A percentile compares a stretch with the other conserved stretches of the same genome.
These are phyloP conservation scores for Cyclospora cayetanensis DNA, from an alignment of 169 alveolate species.

Conservation along the genomic window DNA sequence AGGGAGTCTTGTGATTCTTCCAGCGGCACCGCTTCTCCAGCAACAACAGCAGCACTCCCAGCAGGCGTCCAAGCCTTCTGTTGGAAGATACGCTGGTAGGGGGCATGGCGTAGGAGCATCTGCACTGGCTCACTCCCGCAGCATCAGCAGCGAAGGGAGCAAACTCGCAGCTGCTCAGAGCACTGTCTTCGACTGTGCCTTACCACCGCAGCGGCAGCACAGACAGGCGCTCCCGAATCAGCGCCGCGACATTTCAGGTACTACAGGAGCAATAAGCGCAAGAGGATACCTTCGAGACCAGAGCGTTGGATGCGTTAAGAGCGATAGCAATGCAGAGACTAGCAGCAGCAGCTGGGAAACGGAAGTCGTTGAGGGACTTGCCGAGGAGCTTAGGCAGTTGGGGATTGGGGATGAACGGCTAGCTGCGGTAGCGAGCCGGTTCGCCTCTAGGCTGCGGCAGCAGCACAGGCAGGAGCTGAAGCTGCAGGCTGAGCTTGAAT, in stretches of 20 bases:
- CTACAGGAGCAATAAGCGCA: not conserved
- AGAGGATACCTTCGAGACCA: not conserved
- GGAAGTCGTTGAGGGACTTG: not conserved
- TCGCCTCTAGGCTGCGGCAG: conserved; percentile 10
- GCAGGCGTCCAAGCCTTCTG: not conserved
- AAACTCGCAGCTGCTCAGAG: too few relatives aligned
- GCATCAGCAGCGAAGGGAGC: conserved; percentile 50
- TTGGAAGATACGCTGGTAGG: not conserved
- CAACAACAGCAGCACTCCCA: not conserved
- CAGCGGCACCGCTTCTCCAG: not conserved
- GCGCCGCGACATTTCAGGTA: not conserved
- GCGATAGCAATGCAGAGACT: not conserved
- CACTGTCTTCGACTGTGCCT: not conserved
- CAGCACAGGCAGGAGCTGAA: conserved; percentile 1
- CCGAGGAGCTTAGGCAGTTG: not conserved
- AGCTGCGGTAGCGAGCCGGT: not conserved
- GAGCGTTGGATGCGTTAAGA: too few relatives aligned
- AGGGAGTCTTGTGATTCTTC: too few relatives aligned
- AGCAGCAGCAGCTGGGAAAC: conserved; percentile 26
- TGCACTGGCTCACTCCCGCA: not conserved
- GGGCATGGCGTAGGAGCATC: not conserved
- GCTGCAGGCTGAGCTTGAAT: not conserved
- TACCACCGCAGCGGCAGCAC: not conserved
- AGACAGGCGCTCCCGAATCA: not conserved
- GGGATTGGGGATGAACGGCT: not conserved